Evolutionary conservation across 2,329 filamentous ascomycete genomes (phyloP).

Genomic region (Zymoseptoria tritici): DNA sequence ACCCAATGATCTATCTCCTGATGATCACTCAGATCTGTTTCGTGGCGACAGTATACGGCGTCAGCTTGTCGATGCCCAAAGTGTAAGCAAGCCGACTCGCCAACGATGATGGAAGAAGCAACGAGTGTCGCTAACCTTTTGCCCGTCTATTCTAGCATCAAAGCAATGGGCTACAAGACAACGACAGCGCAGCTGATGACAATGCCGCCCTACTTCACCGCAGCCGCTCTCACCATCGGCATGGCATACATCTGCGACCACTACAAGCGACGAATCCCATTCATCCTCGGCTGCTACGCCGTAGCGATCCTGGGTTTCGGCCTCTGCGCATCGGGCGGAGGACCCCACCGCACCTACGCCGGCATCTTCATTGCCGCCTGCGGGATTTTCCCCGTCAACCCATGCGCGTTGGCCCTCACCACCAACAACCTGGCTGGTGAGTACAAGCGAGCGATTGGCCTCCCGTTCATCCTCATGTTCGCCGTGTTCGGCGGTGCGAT

Average conservation of each 20-base stretch:
- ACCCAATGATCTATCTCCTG: not conserved
- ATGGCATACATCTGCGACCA: not conserved
- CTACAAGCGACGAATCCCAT: not conserved
- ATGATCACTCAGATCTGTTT: not conserved
- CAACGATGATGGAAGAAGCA: not conserved
- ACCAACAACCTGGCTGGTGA: conserved; percentile 46
- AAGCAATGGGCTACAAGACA: conserved; percentile 34
- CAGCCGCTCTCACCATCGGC: conserved; percentile 2
- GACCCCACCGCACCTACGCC: conserved; percentile 34
- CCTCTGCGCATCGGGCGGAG: conserved; percentile 1
- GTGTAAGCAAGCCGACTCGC: not conserved
- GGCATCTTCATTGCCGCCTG: conserved; percentile 42
- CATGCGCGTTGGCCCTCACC: not conserved
- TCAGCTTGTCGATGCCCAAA: conserved; percentile 28
- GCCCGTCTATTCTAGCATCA: conserved; percentile 4
- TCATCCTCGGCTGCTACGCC: conserved; percentile 3
- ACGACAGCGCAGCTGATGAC: conserved; percentile 40
- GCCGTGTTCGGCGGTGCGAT: conserved; percentile 47
- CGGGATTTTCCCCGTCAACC: not conserved
- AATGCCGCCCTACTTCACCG: conserved; percentile 37
- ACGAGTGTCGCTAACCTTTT: not conserved
- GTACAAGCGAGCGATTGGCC: conserved; percentile 45
- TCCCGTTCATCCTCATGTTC: conserved; percentile 41
- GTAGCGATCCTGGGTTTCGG: conserved; percentile 7
- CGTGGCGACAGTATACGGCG: conserved; percentile 41